Percentiles rank a stretch among this genome's conserved stretches.
These are phyloP conservation scores for Fomes fomentarius DNA, from an alignment of 1,284 basidiomycete species.

Conservation along the genomic window DNA sequence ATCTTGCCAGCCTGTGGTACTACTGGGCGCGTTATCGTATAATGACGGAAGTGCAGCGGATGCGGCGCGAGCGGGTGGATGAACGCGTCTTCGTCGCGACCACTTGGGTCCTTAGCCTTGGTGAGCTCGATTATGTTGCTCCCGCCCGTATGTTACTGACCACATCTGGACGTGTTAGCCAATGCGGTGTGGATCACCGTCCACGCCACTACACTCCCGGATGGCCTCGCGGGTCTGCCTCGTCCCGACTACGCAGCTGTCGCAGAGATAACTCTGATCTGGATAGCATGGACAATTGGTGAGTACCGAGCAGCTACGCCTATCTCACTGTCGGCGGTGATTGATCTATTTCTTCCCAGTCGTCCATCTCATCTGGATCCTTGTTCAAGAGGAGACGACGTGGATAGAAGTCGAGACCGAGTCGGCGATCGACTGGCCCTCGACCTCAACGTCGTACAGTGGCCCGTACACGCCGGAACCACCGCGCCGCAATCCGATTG, in stretches of 20 bases:
- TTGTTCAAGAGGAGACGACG: conserved; percentile 8
- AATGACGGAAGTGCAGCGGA: conserved; percentile 1
- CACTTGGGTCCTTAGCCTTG: conserved; percentile 9
- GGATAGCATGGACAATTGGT: conserved; percentile 18
- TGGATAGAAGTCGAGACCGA: conserved; percentile 1
- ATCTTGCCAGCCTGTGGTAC: conserved; percentile 7
- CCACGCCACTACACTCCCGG: conserved; percentile 3
- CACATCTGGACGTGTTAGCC: background rate
- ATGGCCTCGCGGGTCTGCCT: conserved; percentile 14
- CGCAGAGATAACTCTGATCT: conserved; percentile 10
- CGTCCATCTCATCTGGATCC: conserved; percentile 18
- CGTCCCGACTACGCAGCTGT: conserved; percentile 14
- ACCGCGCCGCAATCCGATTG: conserved; percentile 1
- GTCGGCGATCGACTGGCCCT: conserved; percentile 14
- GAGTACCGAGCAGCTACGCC: background rate
- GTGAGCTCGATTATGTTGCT: background rate
- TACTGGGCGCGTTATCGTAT: conserved; percentile 12
- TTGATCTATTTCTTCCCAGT: background rate
- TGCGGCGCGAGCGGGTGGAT: background rate
- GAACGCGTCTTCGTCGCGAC: conserved; percentile 14
- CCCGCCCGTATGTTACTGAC: background rate
- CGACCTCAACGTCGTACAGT: background rate
- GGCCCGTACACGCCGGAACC: conserved; percentile 5
- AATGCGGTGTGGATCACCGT: conserved; percentile 13
- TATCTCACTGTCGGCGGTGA: too few relatives aligned